Evolutionary conservation across 2,329 filamentous ascomycete genomes (phyloP).

Genomic region (Fusarium paranaense): DNA sequence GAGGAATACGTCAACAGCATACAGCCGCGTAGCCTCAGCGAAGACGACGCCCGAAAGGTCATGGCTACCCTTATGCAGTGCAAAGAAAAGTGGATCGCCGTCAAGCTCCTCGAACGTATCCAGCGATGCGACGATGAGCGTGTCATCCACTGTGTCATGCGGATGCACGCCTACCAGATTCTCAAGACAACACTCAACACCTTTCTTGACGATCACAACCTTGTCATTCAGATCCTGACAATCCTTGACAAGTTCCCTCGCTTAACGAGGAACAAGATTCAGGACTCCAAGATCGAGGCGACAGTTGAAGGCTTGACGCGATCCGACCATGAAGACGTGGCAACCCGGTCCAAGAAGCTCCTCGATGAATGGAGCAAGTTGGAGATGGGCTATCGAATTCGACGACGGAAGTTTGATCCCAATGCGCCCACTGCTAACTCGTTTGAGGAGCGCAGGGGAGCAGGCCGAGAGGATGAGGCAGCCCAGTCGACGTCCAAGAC

Average conservation of each 20-base stretch:
- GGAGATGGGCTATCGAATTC: slow-evolving; percentile 92
- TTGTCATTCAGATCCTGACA: slow-evolving; percentile 88
- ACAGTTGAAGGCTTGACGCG: slow-evolving; percentile 76
- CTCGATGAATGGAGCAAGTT: slow-evolving; percentile 90
- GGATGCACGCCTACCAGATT: slow-evolving; percentile 97
- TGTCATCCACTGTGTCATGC: slow-evolving; percentile 88
- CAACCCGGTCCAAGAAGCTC: slow-evolving; percentile 75
- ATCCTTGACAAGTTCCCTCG: slow-evolving; percentile 91
- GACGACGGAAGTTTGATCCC: slow-evolving; percentile 85
- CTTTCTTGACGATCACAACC: slow-evolving; percentile 90
- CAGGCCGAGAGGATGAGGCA: slow-evolving; percentile 56
- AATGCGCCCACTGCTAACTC: slow-evolving; percentile 68
- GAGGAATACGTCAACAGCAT: slow-evolving; percentile 96
- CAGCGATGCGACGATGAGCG: slow-evolving; percentile 88
- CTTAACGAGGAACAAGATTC: slow-evolving; percentile 95
- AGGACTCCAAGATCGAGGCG: slow-evolving; percentile 93
- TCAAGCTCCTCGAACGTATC: slow-evolving; percentile 91
- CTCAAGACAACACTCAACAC: slow-evolving; percentile 86
- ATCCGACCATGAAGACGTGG: slow-evolving; percentile 80
- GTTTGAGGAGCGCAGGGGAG: slow-evolving; percentile 71
- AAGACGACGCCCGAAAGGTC: slow-evolving; percentile 89
- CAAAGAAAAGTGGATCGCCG: slow-evolving; percentile 99
- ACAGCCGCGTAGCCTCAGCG: slow-evolving; percentile 81
- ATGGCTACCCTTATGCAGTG: slow-evolving; percentile 98
- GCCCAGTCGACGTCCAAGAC: slow-evolving; percentile 54